A percentile compares a stretch with the other conserved stretches of the same genome.
phyloP scores from a whole-genome alignment of 441 rosid species.

The Euphorbia schlechtendalii region DNA sequence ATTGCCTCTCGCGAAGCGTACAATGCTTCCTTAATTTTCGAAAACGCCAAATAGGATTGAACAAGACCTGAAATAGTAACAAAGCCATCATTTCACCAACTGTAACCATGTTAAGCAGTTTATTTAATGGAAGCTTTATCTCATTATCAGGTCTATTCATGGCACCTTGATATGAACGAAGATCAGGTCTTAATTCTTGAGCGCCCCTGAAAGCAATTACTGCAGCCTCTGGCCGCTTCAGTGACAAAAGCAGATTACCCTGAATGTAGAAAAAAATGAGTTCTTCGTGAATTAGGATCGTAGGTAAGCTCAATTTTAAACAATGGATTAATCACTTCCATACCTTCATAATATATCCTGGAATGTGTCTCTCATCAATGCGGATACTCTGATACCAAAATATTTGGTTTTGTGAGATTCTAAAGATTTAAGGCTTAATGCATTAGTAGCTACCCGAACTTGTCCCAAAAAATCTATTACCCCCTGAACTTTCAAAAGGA shows the following conservation, averaged over 20 bases:
- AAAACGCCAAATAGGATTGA: constrained; percentile 80
- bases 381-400: constrained; percentile 62
- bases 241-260: constrained; percentile 79
- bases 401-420: constrained; percentile 21
- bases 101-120: constrained; percentile 22
- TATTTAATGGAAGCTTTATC: constrained; percentile 9
- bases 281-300: background rate
- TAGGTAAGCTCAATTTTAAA: background rate
- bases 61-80: constrained; percentile 66
- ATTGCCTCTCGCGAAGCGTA: constrained; percentile 94
- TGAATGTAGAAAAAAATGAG: constrained; percentile 22
- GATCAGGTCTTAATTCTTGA: constrained; percentile 92
- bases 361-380: constrained; percentile 86
- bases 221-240: constrained; percentile 85
- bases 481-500: too few relatives aligned
- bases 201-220: constrained; percentile 87
- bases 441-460: too few relatives aligned
- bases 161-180: constrained; percentile 94
- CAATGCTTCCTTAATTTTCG: constrained; percentile 87
- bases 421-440: too few relatives aligned
- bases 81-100: constrained; percentile 16
- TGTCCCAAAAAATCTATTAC: too few relatives aligned
- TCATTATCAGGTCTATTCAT: constrained; percentile 11
- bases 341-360: constrained; percentile 94
- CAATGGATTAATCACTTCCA: constrained; percentile 17